These are phyloP conservation scores for Knoxia roxburghii DNA, from an alignment of 257 asterid genomes.

Conservation along the genomic window DNA sequence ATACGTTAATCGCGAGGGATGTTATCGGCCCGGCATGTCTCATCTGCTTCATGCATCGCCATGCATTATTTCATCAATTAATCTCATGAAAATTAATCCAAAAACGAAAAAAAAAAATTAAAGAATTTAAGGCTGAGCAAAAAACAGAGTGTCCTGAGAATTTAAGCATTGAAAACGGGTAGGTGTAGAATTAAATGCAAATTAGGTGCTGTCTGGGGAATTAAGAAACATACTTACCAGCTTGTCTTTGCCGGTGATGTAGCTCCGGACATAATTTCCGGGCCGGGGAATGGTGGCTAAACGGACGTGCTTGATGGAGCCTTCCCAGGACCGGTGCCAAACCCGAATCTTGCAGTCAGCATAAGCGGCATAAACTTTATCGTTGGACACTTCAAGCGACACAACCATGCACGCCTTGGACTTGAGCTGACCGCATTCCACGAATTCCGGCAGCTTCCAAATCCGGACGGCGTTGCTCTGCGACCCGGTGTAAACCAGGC, in stretches of 20 bases:
- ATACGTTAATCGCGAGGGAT: slow-evolving; percentile 62
- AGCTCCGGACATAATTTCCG: slow-evolving; percentile 68
- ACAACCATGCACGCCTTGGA: slow-evolving; percentile 61
- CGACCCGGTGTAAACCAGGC: slow-evolving; percentile 69
- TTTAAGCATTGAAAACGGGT: no score
- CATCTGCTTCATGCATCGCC: slow-evolving; percentile 37
- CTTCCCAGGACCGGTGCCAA: slow-evolving; percentile 93
- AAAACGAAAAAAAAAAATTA: no score
- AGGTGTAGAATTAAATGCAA: slow-evolving; percentile 11
- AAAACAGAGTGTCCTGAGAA: no score
- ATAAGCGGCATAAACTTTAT: slow-evolving; percentile 77
- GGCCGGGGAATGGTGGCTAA: slow-evolving; percentile 63
- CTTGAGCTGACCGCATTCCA: slow-evolving; percentile 86
- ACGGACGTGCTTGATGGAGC: slow-evolving; percentile 58
- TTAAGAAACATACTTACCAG: slow-evolving; percentile 32
- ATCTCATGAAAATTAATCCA: no score
- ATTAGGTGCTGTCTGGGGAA: not conserved
- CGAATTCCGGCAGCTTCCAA: slow-evolving; percentile 91
- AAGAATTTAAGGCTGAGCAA: no score
- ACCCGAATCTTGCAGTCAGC: slow-evolving; percentile 77
- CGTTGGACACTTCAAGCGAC: slow-evolving; percentile 57
- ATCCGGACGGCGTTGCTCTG: slow-evolving; percentile 57
- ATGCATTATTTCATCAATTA: no score
- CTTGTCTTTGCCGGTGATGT: slow-evolving; percentile 73
- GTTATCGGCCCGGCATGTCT: slow-evolving; percentile 78